A percentile compares a stretch with the other conserved stretches of the same genome.
Evolutionary conservation across 75 land plant species (phyloP).

Genomic region (Pinus albicaulis): DNA sequence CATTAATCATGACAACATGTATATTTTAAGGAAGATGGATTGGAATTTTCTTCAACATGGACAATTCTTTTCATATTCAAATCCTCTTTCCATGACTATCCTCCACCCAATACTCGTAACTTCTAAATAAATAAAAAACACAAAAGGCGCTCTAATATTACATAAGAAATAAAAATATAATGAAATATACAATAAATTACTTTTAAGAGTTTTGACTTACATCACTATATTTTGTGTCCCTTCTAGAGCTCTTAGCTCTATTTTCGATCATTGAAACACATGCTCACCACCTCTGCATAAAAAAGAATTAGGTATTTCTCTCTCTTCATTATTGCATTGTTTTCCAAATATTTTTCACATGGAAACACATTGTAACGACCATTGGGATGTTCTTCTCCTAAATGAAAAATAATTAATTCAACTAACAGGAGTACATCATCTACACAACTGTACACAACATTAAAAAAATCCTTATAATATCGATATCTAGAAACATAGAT

Average conservation of each 20-base stretch:
- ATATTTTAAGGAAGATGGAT: constrained; percentile 5
- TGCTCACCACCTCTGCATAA: too few relatives aligned
- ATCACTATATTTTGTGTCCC: background rate
- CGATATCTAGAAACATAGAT: background rate
- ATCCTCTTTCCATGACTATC: constrained; percentile 5
- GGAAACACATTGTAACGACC: constrained; percentile 21
- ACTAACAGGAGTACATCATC: constrained; percentile 76
- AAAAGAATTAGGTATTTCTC: constrained; percentile 2
- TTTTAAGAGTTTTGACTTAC: background rate
- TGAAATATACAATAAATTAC: background rate
- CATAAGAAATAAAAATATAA: background rate
- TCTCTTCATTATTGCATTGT: constrained; percentile 30
- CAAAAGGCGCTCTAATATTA: background rate
- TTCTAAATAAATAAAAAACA: constrained; percentile 1
- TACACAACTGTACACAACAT: constrained; percentile 51
- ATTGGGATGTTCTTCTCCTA: constrained; percentile 45
- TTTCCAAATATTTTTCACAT: constrained; percentile 39
- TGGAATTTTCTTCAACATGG: constrained; percentile 13
- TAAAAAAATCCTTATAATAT: background rate
- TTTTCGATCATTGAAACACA: too few relatives aligned
- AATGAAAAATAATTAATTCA: constrained; percentile 52
- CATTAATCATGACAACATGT: constrained; percentile 19
- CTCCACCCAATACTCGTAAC: background rate
- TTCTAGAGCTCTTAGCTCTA: background rate
- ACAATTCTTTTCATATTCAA: constrained; percentile 1